Evolutionary conservation across 257 asterid species (phyloP).

Genomic region (Penstemon barbatus): DNA sequence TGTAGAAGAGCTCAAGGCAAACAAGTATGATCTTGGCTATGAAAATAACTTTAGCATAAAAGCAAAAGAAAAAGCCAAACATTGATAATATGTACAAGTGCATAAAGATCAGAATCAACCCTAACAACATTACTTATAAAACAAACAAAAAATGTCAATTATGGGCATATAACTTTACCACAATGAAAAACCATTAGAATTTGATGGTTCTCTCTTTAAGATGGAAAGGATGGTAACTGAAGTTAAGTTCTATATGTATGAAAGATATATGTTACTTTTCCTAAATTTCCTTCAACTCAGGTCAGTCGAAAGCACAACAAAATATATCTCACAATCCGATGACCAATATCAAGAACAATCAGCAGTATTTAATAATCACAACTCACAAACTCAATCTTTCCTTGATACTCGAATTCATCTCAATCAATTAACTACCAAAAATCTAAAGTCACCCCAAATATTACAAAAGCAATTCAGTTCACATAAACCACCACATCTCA

Average conservation of each 20-base stretch:
- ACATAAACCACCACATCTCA: slow-evolving; percentile 12
- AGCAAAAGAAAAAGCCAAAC: slow-evolving; percentile 10
- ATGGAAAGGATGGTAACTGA: neutral
- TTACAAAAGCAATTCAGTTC: neutral
- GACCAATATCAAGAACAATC: slow-evolving; percentile 10
- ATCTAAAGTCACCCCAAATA: neutral
- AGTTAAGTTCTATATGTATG: neutral
- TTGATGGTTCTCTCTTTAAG: neutral
- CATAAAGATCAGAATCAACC: slow-evolving; percentile 7
- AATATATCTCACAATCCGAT: neutral
- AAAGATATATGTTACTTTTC: neutral
- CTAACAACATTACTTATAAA: neutral
- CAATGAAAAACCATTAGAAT: neutral
- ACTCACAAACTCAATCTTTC: slow-evolving; percentile 6
- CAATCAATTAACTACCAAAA: slow-evolving; percentile 2
- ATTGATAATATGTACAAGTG: neutral
- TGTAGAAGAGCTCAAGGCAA: neutral
- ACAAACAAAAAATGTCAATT: neutral
- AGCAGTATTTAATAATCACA: slow-evolving; percentile 15
- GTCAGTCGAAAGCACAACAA: slow-evolving; percentile 8
- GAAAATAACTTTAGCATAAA: slow-evolving; percentile 3
- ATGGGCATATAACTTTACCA: neutral
- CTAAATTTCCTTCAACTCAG: neutral
- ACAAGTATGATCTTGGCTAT: slow-evolving; percentile 1
- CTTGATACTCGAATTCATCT: slow-evolving; percentile 9